A percentile compares a stretch with the other conserved stretches of the same genome.
Conservation (phyloP, 169 alveolate genomes). For the Plasmodium coatneyi region DNA sequence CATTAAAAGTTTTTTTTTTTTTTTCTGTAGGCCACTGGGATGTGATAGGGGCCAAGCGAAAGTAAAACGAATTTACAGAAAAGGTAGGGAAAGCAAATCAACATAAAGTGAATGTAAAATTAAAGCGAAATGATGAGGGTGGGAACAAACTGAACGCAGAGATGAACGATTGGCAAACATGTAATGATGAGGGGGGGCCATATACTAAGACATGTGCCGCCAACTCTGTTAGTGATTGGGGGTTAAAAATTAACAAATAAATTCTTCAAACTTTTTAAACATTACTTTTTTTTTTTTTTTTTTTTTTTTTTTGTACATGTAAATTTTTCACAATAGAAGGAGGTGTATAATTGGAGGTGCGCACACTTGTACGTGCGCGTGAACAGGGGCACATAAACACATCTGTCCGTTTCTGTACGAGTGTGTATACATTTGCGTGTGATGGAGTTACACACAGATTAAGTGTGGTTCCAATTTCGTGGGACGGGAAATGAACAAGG, state of each 20-base stretch:
- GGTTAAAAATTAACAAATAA: conserved; percentile 8
- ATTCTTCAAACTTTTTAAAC: conserved; percentile 1
- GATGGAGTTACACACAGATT: not conserved
- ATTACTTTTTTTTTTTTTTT: not conserved
- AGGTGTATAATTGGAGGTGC: not conserved
- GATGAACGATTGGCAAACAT: not conserved
- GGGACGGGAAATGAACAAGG: not conserved
- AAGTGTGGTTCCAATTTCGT: not conserved
- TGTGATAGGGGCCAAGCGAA: not conserved
- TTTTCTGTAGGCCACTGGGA: not conserved
- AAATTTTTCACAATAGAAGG: not conserved
- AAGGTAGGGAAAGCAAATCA: not conserved
- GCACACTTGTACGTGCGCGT: not conserved
- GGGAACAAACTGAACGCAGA: not conserved
- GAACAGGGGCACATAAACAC: not conserved
- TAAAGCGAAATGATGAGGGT: not conserved
- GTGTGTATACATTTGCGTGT: not conserved
- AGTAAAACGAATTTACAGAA: not conserved
- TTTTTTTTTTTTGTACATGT: not conserved
- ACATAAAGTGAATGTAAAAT: not conserved
- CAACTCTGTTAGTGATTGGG: not conserved
- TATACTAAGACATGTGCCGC: not conserved
- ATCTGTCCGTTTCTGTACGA: not conserved
- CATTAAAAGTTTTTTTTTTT: not conserved
- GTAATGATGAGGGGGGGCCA: not conserved